Conservation (phyloP, 495 filamentous ascomycete species). For the Astrothelium subdiscretum region DNA sequence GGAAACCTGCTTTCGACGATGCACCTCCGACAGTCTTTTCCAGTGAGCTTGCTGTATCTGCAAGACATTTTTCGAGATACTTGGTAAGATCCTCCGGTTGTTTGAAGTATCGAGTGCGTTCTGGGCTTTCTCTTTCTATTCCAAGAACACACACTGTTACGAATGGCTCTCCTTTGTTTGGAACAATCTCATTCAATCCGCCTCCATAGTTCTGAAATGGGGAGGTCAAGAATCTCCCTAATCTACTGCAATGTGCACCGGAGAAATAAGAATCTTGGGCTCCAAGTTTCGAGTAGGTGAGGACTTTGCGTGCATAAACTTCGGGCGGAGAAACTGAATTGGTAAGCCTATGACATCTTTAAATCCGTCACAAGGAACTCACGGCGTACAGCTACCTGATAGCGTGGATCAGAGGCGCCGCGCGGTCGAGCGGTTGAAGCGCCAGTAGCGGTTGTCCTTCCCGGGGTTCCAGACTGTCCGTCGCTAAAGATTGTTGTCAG, state of each 20-base stretch:
- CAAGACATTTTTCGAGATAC: background rate
- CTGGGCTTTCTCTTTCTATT: background rate
- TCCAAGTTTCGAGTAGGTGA: background rate
- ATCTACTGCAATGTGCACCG: background rate
- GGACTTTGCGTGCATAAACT: background rate
- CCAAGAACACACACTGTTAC: background rate
- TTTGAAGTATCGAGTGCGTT: background rate
- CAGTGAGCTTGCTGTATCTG: background rate
- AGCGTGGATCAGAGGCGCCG: too few relatives aligned
- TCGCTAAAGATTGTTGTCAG: too few relatives aligned
- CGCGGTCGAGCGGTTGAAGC: too few relatives aligned
- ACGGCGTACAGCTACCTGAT: background rate
- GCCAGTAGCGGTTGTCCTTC: too few relatives aligned
- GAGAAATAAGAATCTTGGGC: background rate
- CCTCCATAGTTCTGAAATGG: background rate
- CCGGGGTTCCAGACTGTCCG: too few relatives aligned
- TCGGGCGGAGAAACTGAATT: background rate
- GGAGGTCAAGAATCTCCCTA: background rate
- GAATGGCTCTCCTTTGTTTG: background rate
- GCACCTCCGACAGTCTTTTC: background rate
- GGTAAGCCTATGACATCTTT: background rate
- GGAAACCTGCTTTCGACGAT: background rate
- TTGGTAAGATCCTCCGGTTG: background rate
- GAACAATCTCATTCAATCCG: background rate
- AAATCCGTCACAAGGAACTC: background rate